Conservation (phyloP, 805 yeast genomes). For the Tetrapisispora fleetii region DNA sequence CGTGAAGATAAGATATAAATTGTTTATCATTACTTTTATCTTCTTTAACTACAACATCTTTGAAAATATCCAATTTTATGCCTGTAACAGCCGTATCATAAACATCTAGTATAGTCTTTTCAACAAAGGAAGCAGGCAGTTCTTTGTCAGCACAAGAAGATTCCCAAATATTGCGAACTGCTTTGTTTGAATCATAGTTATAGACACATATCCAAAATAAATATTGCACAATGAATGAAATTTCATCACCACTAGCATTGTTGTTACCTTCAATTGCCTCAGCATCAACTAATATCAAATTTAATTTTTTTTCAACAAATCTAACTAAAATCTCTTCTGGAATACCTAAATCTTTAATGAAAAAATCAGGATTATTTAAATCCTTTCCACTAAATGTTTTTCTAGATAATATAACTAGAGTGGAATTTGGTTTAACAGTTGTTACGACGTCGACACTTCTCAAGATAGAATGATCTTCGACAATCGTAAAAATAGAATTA, state of each 20-base stretch:
- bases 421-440: constrained; percentile 46
- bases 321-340: constrained; percentile 44
- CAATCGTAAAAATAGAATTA: constrained; percentile 52
- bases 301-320: constrained; percentile 42
- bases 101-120: constrained; percentile 52
- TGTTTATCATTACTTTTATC: constrained; percentile 25
- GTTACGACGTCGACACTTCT: constrained; percentile 51
- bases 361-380: constrained; percentile 33
- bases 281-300: constrained; percentile 51
- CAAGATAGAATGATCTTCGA: constrained; percentile 51
- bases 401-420: constrained; percentile 36
- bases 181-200: constrained; percentile 43
- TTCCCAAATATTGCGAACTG: constrained; percentile 52
- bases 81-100: constrained; percentile 37
- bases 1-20: constrained; percentile 43
- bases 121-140: constrained; percentile 60
- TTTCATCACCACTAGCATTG: constrained; percentile 17
- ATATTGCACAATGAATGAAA: constrained; percentile 63
- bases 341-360: constrained; percentile 38
- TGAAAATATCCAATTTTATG: constrained; percentile 24
- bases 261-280: not conserved
- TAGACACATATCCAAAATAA: constrained; percentile 69
- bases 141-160: constrained; percentile 79
- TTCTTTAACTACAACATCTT: constrained; percentile 5
- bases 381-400: constrained; percentile 22